Evolutionary conservation across 1,139 yeast species (phyloP).

Genomic region (Pichia cactophila): DNA sequence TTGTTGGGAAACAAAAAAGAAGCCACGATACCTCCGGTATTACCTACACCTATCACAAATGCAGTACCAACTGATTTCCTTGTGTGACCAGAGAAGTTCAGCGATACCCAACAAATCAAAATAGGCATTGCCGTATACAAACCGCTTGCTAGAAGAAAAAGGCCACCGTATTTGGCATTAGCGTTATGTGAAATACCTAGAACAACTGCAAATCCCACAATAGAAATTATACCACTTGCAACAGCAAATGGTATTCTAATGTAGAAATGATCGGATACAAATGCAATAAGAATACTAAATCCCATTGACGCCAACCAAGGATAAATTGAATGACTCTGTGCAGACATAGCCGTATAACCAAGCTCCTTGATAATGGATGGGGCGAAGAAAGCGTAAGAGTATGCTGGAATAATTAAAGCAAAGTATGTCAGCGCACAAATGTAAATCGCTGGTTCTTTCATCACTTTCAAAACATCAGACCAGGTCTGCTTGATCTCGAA

Average conservation of each 20-base stretch:
- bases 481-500: slow-evolving; percentile 41
- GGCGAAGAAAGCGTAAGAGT: slow-evolving; percentile 67
- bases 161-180: slow-evolving; percentile 56
- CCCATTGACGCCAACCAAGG: slow-evolving; percentile 68
- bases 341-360: slow-evolving; percentile 53
- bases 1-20: slow-evolving; percentile 50
- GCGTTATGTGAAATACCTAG: slow-evolving; percentile 29
- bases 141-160: slow-evolving; percentile 61
- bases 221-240: slow-evolving; percentile 35
- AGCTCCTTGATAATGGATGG: slow-evolving; percentile 52
- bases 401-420: slow-evolving; percentile 58
- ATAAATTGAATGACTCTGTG: slow-evolving; percentile 62
- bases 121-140: slow-evolving; percentile 70
- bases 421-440: slow-evolving; percentile 54
- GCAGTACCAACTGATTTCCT: slow-evolving; percentile 69
- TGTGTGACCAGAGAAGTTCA: slow-evolving; percentile 63
- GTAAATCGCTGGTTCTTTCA: slow-evolving; percentile 48
- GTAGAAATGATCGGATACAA: slow-evolving; percentile 41
- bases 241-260: slow-evolving; percentile 45
- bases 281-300: slow-evolving; percentile 40
- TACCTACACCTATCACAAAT: slow-evolving; percentile 74
- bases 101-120: slow-evolving; percentile 62
- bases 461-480: slow-evolving; percentile 35
- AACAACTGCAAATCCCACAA: slow-evolving; percentile 50
- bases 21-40: slow-evolving; percentile 74